Evolutionary conservation across 805 yeast species (phyloP).

Genomic region (Suhomyces xylopsoci): DNA sequence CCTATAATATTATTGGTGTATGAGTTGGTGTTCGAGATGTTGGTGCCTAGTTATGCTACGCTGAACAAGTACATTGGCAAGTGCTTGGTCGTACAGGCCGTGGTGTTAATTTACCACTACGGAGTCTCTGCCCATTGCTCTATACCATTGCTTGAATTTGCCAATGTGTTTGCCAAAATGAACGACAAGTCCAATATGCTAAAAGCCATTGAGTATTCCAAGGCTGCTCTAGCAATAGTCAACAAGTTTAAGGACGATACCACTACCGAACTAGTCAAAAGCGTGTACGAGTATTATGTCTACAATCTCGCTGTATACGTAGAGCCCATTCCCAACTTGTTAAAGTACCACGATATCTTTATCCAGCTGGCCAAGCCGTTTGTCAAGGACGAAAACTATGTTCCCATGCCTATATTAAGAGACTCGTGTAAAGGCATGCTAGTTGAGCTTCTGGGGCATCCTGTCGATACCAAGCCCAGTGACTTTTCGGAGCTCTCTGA

Average conservation of each 20-base stretch:
- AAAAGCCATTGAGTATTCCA: conserved; percentile 41
- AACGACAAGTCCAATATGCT: conserved; percentile 28
- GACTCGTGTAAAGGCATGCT: conserved; percentile 13
- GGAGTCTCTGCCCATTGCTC: conserved; percentile 43
- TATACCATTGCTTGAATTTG: conserved; percentile 37
- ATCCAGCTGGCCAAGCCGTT: conserved; percentile 13
- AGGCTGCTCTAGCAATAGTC: conserved; percentile 38
- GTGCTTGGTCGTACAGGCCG: conserved; percentile 30
- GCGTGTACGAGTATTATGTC: conserved; percentile 42
- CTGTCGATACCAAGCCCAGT: conserved; percentile 1
- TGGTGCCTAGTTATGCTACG: conserved; percentile 30
- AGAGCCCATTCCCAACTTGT: conserved; percentile 37
- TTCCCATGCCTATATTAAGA: conserved; percentile 8
- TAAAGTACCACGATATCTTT: conserved; percentile 23
- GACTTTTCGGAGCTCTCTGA: neutral
- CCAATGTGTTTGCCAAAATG: conserved; percentile 27
- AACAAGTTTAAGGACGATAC: conserved; percentile 26
- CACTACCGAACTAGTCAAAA: conserved; percentile 32
- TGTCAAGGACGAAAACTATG: conserved; percentile 4
- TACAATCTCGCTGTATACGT: conserved; percentile 39
- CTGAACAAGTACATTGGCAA: conserved; percentile 24
- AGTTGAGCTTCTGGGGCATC: conserved; percentile 14
- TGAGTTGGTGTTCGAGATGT: conserved; percentile 39
- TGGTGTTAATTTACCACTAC: conserved; percentile 32
- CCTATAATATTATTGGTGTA: conserved; percentile 30